A percentile compares a stretch with the other conserved stretches of the same genome.
These are phyloP conservation scores for Diacronema lutheri DNA, from an alignment of 78 protist species.

Conservation along the genomic window DNA sequence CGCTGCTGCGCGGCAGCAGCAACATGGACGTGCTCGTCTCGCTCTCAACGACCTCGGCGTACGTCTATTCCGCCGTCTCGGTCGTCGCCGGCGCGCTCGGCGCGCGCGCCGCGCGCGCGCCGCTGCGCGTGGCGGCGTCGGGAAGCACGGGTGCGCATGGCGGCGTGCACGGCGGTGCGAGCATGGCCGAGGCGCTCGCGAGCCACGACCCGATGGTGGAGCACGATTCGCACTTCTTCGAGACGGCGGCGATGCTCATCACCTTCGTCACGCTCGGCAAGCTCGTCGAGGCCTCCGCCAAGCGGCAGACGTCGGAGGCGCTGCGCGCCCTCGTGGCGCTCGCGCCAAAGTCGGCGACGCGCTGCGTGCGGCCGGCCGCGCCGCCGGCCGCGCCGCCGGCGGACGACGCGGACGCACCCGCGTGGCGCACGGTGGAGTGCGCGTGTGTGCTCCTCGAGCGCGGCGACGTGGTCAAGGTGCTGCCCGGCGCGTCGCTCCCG, in stretches of 20 bases:
- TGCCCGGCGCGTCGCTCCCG: slow-evolving; percentile 46
- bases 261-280: slow-evolving; percentile 87
- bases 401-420: background rate
- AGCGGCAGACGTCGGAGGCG: slow-evolving; percentile 79
- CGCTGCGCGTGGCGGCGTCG: no score
- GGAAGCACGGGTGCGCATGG: no score
- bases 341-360: slow-evolving; percentile 31
- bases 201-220: background rate
- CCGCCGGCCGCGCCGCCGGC: no score
- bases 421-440: background rate
- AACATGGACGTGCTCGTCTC: slow-evolving; percentile 88
- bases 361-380: background rate
- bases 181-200: no score
- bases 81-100: slow-evolving; percentile 20
- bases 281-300: slow-evolving; percentile 82
- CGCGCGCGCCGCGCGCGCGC: no score
- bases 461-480: slow-evolving; percentile 82
- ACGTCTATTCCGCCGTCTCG: slow-evolving; percentile 70
- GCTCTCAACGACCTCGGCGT: slow-evolving; percentile 81
- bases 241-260: slow-evolving; percentile 61
- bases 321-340: slow-evolving; percentile 60
- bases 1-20: slow-evolving; percentile 67
- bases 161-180: no score
- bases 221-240: slow-evolving; percentile 32
- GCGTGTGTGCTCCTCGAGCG: slow-evolving; percentile 4